Percentiles rank a stretch among this genome's conserved stretches.
Conservation (phyloP, 139 green algal species). For the Asterochloris erici region DNA sequence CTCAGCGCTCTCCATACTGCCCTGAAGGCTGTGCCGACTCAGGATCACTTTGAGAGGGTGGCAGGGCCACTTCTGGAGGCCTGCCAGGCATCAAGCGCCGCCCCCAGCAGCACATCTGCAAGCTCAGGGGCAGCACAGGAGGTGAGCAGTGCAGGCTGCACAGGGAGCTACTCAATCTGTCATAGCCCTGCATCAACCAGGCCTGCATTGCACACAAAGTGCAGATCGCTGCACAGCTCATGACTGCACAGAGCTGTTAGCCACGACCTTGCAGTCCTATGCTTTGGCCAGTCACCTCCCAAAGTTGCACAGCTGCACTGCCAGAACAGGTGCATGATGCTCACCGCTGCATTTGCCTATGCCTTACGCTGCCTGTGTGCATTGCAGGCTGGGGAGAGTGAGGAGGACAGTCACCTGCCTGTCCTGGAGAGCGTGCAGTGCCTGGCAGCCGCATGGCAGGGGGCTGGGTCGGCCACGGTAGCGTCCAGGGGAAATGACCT, state of each 20-base stretch:
- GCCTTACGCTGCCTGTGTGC: neutral
- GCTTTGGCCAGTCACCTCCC: neutral
- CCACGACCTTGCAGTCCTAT: neutral
- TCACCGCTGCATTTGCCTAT: neutral
- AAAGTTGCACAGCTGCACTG: too few species aligned
- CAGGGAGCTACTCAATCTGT: neutral
- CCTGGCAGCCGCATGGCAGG: conserved; percentile 21
- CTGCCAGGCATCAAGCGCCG: neutral
- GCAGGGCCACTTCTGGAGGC: conserved; percentile 21
- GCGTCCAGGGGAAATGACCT: neutral
- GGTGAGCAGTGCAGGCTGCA: neutral
- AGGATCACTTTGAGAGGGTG: conserved; percentile 14
- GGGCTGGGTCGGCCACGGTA: neutral
- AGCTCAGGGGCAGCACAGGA: neutral
- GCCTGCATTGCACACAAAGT: neutral
- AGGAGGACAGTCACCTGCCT: conserved; percentile 10
- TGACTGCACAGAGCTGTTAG: neutral
- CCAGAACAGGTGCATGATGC: neutral
- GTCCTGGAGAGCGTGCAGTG: conserved; percentile 8
- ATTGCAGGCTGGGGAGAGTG: neutral
- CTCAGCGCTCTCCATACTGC: conserved; percentile 32
- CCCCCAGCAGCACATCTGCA: neutral
- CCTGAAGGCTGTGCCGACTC: conserved; percentile 2
- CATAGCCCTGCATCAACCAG: too few species aligned
- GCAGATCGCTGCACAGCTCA: neutral